Conservation (phyloP, 1,139 yeast genomes). For the Scheffersomyces parashehatae region DNA sequence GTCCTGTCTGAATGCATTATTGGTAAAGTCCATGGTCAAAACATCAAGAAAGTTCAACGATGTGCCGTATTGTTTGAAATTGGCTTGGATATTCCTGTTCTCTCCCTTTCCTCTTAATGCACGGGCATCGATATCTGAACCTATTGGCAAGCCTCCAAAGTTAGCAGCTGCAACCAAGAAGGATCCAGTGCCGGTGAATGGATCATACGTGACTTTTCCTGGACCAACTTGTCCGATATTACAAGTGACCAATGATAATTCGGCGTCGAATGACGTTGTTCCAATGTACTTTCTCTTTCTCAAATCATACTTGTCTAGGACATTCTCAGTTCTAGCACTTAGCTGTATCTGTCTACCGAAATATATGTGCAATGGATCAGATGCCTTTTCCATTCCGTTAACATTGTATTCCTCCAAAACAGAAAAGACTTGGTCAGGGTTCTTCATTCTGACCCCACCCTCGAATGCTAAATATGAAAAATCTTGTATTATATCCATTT, state of each 20-base stretch:
- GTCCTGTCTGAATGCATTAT: slow-evolving; percentile 70
- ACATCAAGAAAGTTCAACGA: slow-evolving; percentile 65
- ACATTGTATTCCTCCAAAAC: slow-evolving; percentile 72
- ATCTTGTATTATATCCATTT: slow-evolving; percentile 65
- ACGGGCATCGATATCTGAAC: slow-evolving; percentile 91
- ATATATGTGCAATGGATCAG: slow-evolving; percentile 58
- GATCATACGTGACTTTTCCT: slow-evolving; percentile 80
- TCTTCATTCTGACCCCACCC: slow-evolving; percentile 78
- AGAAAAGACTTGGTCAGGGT: slow-evolving; percentile 72
- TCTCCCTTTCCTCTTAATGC: slow-evolving; percentile 73
- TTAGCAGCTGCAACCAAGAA: slow-evolving; percentile 87
- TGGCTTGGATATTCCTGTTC: slow-evolving; percentile 51
- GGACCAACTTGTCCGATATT: slow-evolving; percentile 76
- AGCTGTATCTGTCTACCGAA: slow-evolving; percentile 74
- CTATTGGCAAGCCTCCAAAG: slow-evolving; percentile 78
- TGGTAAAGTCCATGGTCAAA: slow-evolving; percentile 91
- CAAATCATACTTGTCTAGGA: slow-evolving; percentile 77
- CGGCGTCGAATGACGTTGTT: slow-evolving; percentile 95
- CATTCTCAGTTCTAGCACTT: slow-evolving; percentile 61
- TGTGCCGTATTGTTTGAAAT: slow-evolving; percentile 76
- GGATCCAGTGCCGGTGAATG: slow-evolving; percentile 97
- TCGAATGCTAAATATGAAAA: slow-evolving; percentile 69
- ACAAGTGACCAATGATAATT: slow-evolving; percentile 76
- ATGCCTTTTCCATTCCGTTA: slow-evolving; percentile 51
- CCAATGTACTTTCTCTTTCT: slow-evolving; percentile 87